A percentile compares a stretch with the other conserved stretches of the same genome.
These are phyloP conservation scores for Aureobasidium sp. DNA, from an alignment of 2,329 filamentous ascomycete genomes.

Conservation along the genomic window DNA sequence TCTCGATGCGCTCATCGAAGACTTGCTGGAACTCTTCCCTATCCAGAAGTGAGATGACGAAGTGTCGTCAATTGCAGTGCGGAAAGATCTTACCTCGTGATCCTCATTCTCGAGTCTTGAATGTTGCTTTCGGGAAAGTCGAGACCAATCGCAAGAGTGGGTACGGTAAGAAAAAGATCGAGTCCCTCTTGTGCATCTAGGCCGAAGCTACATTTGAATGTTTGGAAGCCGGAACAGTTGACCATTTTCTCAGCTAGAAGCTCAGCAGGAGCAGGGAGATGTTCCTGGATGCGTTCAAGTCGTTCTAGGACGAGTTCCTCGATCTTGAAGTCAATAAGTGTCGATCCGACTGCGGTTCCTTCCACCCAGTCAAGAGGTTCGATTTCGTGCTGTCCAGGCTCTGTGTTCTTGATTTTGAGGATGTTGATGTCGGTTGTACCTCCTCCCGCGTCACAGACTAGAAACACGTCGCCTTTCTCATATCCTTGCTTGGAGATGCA, in stretches of 20 bases:
- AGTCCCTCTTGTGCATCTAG: slow-evolving; percentile 17
- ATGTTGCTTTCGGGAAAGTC: slow-evolving; percentile 25
- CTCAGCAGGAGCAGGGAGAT: background rate
- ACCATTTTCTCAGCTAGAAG: slow-evolving; percentile 26
- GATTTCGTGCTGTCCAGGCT: background rate
- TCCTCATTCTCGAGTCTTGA: slow-evolving; percentile 27
- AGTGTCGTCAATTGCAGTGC: background rate
- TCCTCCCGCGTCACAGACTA: slow-evolving; percentile 44
- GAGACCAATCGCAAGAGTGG: slow-evolving; percentile 24
- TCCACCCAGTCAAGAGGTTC: slow-evolving; percentile 11
- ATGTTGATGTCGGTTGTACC: slow-evolving; percentile 38
- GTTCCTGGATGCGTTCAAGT: background rate
- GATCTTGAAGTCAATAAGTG: slow-evolving; percentile 32
- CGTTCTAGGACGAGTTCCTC: slow-evolving; percentile 5
- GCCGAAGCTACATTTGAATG: slow-evolving; percentile 33
- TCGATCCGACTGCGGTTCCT: slow-evolving; percentile 32
- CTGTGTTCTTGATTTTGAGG: slow-evolving; percentile 22
- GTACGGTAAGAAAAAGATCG: slow-evolving; percentile 20
- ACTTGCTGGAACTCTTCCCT: slow-evolving; percentile 13
- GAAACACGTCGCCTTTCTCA: slow-evolving; percentile 33
- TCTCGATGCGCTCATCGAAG: slow-evolving; percentile 27
- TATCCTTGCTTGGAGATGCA: slow-evolving; percentile 30
- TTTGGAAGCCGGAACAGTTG: slow-evolving; percentile 27
- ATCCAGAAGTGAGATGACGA: background rate
- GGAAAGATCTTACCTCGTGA: slow-evolving; percentile 17